Conservation (phyloP, 2,329 filamentous ascomycete genomes). For the Hypoxylon sp. region DNA sequence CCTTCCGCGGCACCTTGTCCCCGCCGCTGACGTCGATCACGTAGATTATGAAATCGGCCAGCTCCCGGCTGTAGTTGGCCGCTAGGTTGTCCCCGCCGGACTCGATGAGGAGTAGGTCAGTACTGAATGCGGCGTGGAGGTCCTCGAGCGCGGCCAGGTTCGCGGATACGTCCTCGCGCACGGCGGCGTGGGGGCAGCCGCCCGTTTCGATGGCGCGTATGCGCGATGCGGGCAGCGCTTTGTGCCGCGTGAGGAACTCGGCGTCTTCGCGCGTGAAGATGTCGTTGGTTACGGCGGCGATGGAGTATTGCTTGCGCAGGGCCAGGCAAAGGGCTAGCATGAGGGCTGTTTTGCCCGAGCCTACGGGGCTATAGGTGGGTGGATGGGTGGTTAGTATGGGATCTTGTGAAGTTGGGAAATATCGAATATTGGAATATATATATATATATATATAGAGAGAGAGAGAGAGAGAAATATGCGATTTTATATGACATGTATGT, state of each 20-base stretch:
- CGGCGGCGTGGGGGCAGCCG: constrained; percentile 95
- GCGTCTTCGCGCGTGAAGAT: constrained; percentile 99
- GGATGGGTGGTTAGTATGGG: constrained; percentile 37
- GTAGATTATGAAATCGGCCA: constrained; percentile 98
- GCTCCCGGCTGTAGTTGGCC: constrained; percentile 94
- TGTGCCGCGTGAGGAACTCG: constrained; percentile 92
- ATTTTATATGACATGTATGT: neutral
- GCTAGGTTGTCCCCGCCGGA: constrained; percentile 96
- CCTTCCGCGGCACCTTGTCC: constrained; percentile 96
- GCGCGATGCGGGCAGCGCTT: constrained; percentile 83
- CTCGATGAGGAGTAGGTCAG: constrained; percentile 93
- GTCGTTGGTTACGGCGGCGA: constrained; percentile 98
- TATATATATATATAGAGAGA: no score
- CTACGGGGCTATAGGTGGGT: constrained; percentile 78
- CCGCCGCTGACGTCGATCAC: constrained; percentile 97
- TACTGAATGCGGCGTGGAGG: constrained; percentile 82
- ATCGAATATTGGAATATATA: no score
- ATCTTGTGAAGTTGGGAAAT: no score
- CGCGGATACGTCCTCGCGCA: constrained; percentile 94
- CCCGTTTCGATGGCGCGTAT: constrained; percentile 98
- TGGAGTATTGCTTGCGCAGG: constrained; percentile 83
- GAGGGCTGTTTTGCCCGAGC: constrained; percentile 95
- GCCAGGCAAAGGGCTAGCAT: constrained; percentile 94
- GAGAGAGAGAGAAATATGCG: no score
- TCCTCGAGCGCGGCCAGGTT: constrained; percentile 95